These are phyloP conservation scores for Jacaranda copaia DNA, from an alignment of 257 asterid genomes.

Conservation along the genomic window DNA sequence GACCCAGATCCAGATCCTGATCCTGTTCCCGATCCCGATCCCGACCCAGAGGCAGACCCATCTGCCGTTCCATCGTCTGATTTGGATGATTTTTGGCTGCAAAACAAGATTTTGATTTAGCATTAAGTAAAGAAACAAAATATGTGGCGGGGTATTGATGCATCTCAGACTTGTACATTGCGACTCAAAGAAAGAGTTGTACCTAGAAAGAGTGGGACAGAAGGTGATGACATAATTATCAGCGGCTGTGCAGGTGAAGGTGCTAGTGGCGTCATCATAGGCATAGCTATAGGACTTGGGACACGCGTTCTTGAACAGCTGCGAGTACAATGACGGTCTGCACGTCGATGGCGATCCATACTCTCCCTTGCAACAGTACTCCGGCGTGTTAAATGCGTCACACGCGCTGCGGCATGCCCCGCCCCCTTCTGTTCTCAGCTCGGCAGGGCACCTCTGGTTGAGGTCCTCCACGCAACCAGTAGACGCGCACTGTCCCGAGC, in stretches of 20 bases:
- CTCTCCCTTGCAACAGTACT: constrained; percentile 74
- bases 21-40: background rate
- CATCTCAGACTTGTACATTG: background rate
- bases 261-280: constrained; percentile 73
- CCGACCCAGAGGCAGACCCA: constrained; percentile 10
- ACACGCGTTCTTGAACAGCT: constrained; percentile 72
- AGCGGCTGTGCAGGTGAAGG: constrained; percentile 74
- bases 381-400: constrained; percentile 64
- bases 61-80: constrained; percentile 40
- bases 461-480: constrained; percentile 77
- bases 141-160: background rate
- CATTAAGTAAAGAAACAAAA: background rate
- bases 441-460: constrained; percentile 66
- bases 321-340: constrained; percentile 67
- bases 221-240: constrained; percentile 69
- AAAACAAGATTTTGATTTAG: background rate
- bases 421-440: constrained; percentile 57
- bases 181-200: constrained; percentile 20
- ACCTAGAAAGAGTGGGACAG: constrained; percentile 59
- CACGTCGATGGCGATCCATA: constrained; percentile 72
- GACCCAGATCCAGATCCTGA: constrained; percentile 31
- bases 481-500: constrained; percentile 66
- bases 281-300: constrained; percentile 84
- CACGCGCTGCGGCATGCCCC: constrained; percentile 85
- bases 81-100: constrained; percentile 55